Evolutionary conservation across 257 asterid species (phyloP).

Genomic region (Gentiana straminea): DNA sequence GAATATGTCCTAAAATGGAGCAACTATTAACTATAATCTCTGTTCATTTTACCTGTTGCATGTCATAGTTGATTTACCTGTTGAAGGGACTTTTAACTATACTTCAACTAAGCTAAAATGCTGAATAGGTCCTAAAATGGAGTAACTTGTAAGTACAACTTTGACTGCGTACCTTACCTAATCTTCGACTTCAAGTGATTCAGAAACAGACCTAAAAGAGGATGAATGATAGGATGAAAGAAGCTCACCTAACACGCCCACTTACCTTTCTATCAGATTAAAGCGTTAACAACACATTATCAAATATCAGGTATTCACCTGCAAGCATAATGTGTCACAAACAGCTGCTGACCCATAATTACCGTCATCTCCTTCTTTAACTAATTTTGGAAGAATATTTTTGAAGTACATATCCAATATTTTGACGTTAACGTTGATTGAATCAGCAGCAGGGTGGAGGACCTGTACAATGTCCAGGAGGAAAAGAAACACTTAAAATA

Average conservation of each 20-base stretch:
- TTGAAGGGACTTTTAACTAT: too few relatives aligned
- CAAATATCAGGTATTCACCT: slow-evolving; percentile 31
- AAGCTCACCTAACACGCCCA: not conserved
- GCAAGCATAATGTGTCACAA: slow-evolving; percentile 86
- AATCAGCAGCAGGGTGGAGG: slow-evolving; percentile 61
- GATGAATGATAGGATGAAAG: not conserved
- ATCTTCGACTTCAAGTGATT: not conserved
- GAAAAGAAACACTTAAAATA: not conserved
- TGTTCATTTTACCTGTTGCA: too few relatives aligned
- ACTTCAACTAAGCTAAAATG: too few relatives aligned
- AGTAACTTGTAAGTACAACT: too few relatives aligned
- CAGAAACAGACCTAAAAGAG: too few relatives aligned
- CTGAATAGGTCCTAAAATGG: too few relatives aligned
- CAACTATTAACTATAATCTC: too few relatives aligned
- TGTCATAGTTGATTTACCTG: too few relatives aligned
- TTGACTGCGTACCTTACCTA: not conserved
- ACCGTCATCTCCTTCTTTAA: slow-evolving; percentile 73
- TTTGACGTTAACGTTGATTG: slow-evolving; percentile 64
- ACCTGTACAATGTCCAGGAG: slow-evolving; percentile 35
- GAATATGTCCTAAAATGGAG: too few relatives aligned
- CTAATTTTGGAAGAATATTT: slow-evolving; percentile 66
- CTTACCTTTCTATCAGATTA: not conserved
- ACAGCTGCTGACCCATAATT: slow-evolving; percentile 81
- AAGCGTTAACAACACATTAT: not conserved
- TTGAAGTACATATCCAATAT: slow-evolving; percentile 85